Percentiles rank a stretch among this genome's conserved stretches.
These are phyloP conservation scores for Candida alai DNA, from an alignment of 805 yeast species.

Conservation along the genomic window DNA sequence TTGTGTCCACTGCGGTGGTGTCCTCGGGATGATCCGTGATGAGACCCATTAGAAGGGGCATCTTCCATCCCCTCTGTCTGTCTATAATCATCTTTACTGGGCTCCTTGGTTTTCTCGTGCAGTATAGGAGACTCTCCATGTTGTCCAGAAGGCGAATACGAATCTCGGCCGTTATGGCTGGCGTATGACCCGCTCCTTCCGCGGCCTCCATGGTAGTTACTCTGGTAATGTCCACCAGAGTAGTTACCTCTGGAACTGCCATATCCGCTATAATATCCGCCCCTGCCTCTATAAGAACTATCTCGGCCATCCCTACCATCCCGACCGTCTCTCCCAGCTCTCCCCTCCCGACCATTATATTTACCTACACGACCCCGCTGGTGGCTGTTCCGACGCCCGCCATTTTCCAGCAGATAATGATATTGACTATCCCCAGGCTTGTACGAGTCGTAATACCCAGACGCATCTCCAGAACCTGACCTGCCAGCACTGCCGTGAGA, in stretches of 20 bases:
- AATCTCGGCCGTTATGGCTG: constrained; percentile 10
- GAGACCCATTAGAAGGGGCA: not conserved
- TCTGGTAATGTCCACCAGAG: constrained; percentile 1
- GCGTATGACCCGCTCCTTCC: constrained; percentile 9
- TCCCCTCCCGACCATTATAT: not conserved
- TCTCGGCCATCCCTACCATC: constrained; percentile 6
- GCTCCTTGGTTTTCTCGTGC: not conserved
- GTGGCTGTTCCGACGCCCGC: not conserved
- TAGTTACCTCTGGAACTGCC: constrained; percentile 14
- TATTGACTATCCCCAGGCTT: too few species aligned
- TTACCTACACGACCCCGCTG: not conserved
- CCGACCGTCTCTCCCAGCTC: too few species aligned
- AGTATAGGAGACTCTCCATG: constrained; percentile 8
- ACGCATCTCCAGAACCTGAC: not conserved
- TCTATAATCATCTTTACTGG: constrained; percentile 2
- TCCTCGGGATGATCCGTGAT: not conserved
- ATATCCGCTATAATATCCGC: constrained; percentile 9
- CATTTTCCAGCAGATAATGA: too few species aligned
- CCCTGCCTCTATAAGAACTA: constrained; percentile 5
- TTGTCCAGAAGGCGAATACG: constrained; percentile 7
- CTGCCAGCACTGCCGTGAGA: constrained; percentile 1
- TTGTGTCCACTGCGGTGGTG: constrained; percentile 7
- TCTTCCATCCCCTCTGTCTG: not conserved
- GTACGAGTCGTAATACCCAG: constrained; percentile 1
- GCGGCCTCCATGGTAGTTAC: constrained; percentile 6